Evolutionary conservation across 139 green algal genomes (phyloP).

Genomic region (Coelastrella sp.): DNA sequence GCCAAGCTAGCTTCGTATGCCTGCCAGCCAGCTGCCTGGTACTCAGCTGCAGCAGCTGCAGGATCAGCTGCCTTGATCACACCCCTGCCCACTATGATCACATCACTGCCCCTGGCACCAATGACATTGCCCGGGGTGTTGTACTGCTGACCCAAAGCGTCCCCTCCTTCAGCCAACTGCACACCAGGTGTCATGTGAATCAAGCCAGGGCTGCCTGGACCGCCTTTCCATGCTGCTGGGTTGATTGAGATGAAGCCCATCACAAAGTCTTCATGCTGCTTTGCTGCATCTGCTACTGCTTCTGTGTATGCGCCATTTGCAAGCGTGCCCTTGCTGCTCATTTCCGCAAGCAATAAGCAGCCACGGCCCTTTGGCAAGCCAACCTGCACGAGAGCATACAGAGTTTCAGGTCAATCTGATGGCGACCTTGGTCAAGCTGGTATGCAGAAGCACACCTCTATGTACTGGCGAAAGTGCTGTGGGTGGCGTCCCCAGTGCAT

Average conservation of each 20-base stretch:
- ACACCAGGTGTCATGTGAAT: conserved; percentile 99
- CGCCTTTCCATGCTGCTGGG: conserved; percentile 83
- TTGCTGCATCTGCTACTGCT: conserved; percentile 82
- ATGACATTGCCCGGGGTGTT: conserved; percentile 94
- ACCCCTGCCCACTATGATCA: conserved; percentile 98
- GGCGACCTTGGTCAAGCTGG: too few relatives aligned
- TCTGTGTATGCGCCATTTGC: conserved; percentile 93
- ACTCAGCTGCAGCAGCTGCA: conserved; percentile 80
- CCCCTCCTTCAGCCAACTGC: conserved; percentile 89
- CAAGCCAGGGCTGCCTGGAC: conserved; percentile 74
- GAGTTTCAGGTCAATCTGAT: too few relatives aligned
- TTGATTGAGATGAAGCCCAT: conserved; percentile 98
- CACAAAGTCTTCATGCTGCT: conserved; percentile 92
- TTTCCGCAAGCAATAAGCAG: conserved; percentile 92
- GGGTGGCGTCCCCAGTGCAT: too few relatives aligned
- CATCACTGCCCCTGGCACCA: conserved; percentile 86
- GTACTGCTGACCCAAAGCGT: conserved; percentile 98
- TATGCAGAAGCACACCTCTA: too few relatives aligned
- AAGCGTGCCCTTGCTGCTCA: conserved; percentile 95
- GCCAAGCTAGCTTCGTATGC: conserved; percentile 82
- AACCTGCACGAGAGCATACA: conserved; percentile 50
- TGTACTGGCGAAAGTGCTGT: too few relatives aligned
- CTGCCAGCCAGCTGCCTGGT: conserved; percentile 89
- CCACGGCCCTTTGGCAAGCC: conserved; percentile 69
- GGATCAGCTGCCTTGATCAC: conserved; percentile 85